Evolutionary conservation across 2,329 filamentous ascomycete species (phyloP).

Genomic region (Aspergillus sp.): DNA sequence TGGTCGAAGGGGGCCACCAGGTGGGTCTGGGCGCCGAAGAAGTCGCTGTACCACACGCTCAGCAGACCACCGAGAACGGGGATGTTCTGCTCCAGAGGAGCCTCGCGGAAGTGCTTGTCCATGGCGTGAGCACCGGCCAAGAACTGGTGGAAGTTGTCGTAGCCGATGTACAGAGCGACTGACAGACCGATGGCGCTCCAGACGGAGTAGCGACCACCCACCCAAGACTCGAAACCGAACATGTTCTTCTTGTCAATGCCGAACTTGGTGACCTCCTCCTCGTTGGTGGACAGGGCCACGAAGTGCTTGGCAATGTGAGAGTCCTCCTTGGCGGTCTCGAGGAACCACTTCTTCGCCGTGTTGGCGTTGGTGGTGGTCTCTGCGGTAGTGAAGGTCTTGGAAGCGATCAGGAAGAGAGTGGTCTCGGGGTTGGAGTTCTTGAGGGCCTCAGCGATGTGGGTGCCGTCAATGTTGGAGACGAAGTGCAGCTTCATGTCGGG

Average conservation of each 20-base stretch:
- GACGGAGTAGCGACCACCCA: slow-evolving; percentile 95
- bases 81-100: slow-evolving; percentile 92
- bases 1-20: slow-evolving; percentile 98
- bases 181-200: slow-evolving; percentile 98
- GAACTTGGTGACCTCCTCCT: slow-evolving; percentile 93
- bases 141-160: slow-evolving; percentile 97
- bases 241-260: slow-evolving; percentile 99
- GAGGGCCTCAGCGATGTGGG: slow-evolving; percentile 93
- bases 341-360: slow-evolving; percentile 95
- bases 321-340: slow-evolving; percentile 76
- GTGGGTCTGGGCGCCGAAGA: slow-evolving; percentile 97
- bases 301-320: slow-evolving; percentile 92
- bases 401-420: slow-evolving; percentile 97
- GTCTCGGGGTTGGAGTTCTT: slow-evolving; percentile 90
- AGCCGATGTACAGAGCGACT: slow-evolving; percentile 92
- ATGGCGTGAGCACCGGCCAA: slow-evolving; percentile 91
- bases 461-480: slow-evolving; percentile 99
- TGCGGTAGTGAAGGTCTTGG: slow-evolving; percentile 98
- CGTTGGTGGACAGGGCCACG: slow-evolving; percentile 95
- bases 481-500: slow-evolving; percentile 89
- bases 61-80: slow-evolving; percentile 87
- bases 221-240: slow-evolving; percentile 99
- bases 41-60: slow-evolving; percentile 98
- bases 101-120: slow-evolving; percentile 95
- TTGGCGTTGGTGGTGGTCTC: slow-evolving; percentile 98